Percentiles rank a stretch among this genome's conserved stretches.
Conservation (phyloP, 192 early-diverging fungal species). For the Ambispora gerdemannii region DNA sequence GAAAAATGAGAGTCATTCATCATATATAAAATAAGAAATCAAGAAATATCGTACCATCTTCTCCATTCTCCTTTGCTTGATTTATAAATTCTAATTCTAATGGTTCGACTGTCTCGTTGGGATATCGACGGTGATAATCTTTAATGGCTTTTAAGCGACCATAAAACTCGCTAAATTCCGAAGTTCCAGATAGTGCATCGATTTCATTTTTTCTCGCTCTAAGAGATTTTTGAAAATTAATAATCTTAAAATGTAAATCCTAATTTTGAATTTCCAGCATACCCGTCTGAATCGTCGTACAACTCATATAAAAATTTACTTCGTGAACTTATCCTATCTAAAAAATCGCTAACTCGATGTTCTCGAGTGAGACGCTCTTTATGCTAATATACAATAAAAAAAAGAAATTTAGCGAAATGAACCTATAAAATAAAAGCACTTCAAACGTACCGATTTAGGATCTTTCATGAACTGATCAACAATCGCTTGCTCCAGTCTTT, state of each 20-base stretch:
- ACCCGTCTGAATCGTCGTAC: constrained; percentile 56
- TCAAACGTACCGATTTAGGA: constrained; percentile 57
- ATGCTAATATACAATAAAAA: constrained; percentile 42
- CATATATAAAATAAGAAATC: not conserved
- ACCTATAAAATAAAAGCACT: not conserved
- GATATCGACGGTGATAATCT: constrained; percentile 74
- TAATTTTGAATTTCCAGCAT: not conserved
- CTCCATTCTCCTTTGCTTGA: constrained; percentile 47
- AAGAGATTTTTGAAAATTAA: not conserved
- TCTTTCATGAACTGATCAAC: constrained; percentile 77
- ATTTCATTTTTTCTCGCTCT: constrained; percentile 69
- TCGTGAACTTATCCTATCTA: constrained; percentile 67
- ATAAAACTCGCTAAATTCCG: constrained; percentile 85
- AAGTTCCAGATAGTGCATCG: constrained; percentile 60
- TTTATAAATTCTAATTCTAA: constrained; percentile 76
- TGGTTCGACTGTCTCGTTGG: constrained; percentile 71
- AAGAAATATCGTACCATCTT: constrained; percentile 33
- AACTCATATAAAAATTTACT: constrained; percentile 61
- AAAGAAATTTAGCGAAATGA: not conserved
- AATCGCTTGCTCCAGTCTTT: constrained; percentile 85
- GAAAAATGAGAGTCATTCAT: not conserved
- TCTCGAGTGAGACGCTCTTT: constrained; percentile 78
- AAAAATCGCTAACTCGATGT: constrained; percentile 68
- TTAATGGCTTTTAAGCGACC: constrained; percentile 76
- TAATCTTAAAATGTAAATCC: too few species aligned